Evolutionary conservation across 1,284 basidiomycete genomes (phyloP).

Genomic region (Athelia sp.): DNA sequence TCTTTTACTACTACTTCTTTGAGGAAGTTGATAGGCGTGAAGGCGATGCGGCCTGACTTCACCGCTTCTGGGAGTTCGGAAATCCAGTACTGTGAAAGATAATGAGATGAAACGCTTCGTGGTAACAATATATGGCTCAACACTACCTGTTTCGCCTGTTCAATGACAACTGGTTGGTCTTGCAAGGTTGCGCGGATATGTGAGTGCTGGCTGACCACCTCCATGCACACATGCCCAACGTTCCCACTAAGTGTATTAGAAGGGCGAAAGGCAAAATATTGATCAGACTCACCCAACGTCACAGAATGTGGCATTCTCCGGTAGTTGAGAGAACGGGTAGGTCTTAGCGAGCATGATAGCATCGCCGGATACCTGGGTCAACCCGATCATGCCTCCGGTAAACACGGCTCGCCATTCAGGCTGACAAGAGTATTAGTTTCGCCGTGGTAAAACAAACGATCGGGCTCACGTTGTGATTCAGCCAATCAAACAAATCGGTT

Average conservation of each 20-base stretch:
- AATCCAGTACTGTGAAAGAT: neutral
- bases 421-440: no score
- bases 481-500: neutral
- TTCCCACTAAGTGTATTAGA: neutral
- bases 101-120: no score
- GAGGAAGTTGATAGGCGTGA: constrained; percentile 1
- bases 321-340: no score
- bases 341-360: neutral
- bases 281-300: neutral
- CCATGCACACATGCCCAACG: neutral
- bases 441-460: neutral
- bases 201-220: neutral
- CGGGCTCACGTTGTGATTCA: neutral
- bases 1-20: neutral
- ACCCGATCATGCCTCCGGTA: neutral
- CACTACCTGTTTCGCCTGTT: neutral
- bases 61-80: neutral
- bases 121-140: neutral
- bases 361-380: neutral
- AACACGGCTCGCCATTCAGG: neutral
- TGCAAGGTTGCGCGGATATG: neutral
- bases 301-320: no score
- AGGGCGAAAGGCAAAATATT: neutral
- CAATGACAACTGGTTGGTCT: neutral
- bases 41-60: neutral